phyloP scores from a whole-genome alignment of 306 rosid genomes.

The Urtica urens region DNA sequence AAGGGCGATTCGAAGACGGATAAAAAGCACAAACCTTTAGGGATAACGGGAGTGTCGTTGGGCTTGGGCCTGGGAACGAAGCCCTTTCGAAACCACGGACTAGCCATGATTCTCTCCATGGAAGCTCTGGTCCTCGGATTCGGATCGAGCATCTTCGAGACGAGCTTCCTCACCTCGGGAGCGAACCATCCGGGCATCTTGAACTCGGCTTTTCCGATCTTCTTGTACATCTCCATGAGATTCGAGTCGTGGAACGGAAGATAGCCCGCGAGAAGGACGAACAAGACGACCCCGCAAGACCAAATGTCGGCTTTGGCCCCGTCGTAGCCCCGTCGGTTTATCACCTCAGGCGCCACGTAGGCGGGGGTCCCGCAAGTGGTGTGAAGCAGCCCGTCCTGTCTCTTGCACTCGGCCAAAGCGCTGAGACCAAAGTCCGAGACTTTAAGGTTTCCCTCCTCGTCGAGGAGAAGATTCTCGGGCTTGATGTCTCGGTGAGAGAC shows the following conservation, averaged over 20 bases:
- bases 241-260: slow-evolving; percentile 86
- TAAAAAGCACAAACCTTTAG: too few species aligned
- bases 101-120: slow-evolving; percentile 49
- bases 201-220: slow-evolving; percentile 62
- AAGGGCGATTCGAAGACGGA: too few species aligned
- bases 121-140: slow-evolving; percentile 69
- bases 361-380: slow-evolving; percentile 98
- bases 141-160: slow-evolving; percentile 74
- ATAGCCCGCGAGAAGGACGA: slow-evolving; percentile 78
- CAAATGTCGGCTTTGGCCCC: slow-evolving; percentile 91
- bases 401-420: slow-evolving; percentile 60
- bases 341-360: slow-evolving; percentile 90
- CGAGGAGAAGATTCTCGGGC: slow-evolving; percentile 87
- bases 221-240: slow-evolving; percentile 85
- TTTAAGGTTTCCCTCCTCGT: slow-evolving; percentile 81
- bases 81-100: slow-evolving; percentile 69
- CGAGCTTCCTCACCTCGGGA: slow-evolving; percentile 51
- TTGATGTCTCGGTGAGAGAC: slow-evolving; percentile 82
- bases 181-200: slow-evolving; percentile 88
- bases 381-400: slow-evolving; percentile 87
- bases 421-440: slow-evolving; percentile 93
- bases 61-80: slow-evolving; percentile 25
- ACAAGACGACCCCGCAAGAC: slow-evolving; percentile 95
- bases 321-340: slow-evolving; percentile 76
- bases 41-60: too few species aligned